phyloP scores from a whole-genome alignment of 148 eudicot genomes.

The Silene latifolia region DNA sequence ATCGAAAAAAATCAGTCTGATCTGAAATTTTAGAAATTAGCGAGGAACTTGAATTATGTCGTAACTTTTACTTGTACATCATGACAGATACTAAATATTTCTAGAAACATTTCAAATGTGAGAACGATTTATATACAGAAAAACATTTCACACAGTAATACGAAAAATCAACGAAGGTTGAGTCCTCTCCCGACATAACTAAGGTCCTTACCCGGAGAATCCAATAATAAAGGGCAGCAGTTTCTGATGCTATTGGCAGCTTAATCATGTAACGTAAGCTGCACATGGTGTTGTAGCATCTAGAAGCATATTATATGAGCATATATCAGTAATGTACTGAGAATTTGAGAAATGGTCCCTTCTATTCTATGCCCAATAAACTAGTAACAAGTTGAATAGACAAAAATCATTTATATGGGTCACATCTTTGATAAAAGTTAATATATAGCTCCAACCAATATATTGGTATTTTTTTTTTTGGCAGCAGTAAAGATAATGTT shows the following conservation, averaged over 20 bases:
- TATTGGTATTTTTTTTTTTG: no score
- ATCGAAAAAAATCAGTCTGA: no score
- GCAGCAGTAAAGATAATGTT: no score
- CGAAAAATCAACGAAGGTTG: no score
- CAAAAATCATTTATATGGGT: background rate
- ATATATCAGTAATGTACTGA: background rate
- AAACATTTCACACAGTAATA: no score
- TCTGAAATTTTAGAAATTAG: no score
- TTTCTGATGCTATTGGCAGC: background rate
- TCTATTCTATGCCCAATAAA: slow-evolving; percentile 4
- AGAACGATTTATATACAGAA: slow-evolving; percentile 11
- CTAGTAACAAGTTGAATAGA: background rate
- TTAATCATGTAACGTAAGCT: slow-evolving; percentile 4
- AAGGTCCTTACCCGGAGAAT: no score
- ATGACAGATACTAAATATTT: background rate
- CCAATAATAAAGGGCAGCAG: no score
- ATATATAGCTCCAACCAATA: no score
- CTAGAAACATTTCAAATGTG: slow-evolving; percentile 13
- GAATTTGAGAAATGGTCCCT: slow-evolving; percentile 9
- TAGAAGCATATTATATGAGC: background rate
- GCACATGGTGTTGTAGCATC: slow-evolving; percentile 27
- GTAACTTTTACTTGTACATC: background rate
- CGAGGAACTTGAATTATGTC: no score
- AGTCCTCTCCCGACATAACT: no score
- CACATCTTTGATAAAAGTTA: background rate